Evolutionary conservation across 2,329 filamentous ascomycete species (phyloP), one percentile per base, ranked within the genome.

Genomic region (Nemania serpens): DNA sequence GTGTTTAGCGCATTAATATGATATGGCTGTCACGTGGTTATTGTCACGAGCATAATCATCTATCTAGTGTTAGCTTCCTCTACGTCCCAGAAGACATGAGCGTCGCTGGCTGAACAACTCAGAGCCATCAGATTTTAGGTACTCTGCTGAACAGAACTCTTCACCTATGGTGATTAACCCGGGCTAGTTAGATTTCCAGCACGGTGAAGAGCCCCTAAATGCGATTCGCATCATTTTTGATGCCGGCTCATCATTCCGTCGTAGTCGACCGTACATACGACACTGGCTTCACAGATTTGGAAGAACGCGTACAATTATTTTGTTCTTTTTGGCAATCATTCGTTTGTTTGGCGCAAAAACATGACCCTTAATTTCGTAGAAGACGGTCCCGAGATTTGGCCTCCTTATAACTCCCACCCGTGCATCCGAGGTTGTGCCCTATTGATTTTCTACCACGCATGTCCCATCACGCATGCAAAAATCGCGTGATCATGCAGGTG

Each of bases 401-500:
- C 75, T 74, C 70, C 69, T 73, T 71, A 72, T 74, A 74, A 75
- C 72, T 74, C 73, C 70, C 73, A 73, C 70, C 72, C 69, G 73
- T 75, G 72, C 72, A 73, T 78, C 76, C 78, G 77, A 80, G 76
- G 73, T 76, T 67, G 75, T 75, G 59, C 77, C 77, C 76, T 77
- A 66, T 64, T 77, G 76, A 76, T 78, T 79, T 74, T 70, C 64
- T 69, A 77, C 80, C 77, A 79, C 78, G 79, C 59, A 61, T 61
- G 54, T 74, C 67, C 63, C 65, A 76, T 80, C 77, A 79, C 78
- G 79, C 77, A 75, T 77, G 75, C 73, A 75, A 74, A n/a, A 77
- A 76, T 78, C 76, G 78, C 75, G 58, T 59, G 78, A 79, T 77
- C 75, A 76, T 77, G 70, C 72, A 77, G 77, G 74, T 76, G 74